Evolutionary conservation across 257 asterid genomes (phyloP).

Genomic region (Penstemon eatonii): DNA sequence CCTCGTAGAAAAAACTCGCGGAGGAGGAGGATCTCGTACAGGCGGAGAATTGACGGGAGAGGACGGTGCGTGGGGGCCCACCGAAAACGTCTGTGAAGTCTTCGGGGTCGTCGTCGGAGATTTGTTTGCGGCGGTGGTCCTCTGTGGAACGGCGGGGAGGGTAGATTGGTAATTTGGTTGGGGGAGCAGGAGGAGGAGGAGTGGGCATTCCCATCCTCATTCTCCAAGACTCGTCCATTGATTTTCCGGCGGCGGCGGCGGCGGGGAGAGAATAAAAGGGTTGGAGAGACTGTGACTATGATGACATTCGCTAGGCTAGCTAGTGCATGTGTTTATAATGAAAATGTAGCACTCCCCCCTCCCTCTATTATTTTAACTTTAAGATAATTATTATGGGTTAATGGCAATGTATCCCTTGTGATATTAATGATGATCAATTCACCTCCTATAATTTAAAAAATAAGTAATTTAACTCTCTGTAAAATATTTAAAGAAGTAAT

Average conservation of each 20-base stretch:
- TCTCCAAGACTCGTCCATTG: conserved; percentile 75
- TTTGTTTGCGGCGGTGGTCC: conserved; percentile 37
- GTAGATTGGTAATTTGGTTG: conserved; percentile 23
- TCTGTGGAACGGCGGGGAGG: conserved; percentile 48
- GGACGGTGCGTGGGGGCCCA: conserved; percentile 71
- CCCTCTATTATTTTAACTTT: too few relatives aligned
- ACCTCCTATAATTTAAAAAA: too few relatives aligned
- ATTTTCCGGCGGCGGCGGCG: conserved; percentile 28
- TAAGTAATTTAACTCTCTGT: too few relatives aligned
- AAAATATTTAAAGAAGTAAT: too few relatives aligned
- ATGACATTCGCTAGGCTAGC: conserved; percentile 16
- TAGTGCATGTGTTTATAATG: conserved; percentile 28
- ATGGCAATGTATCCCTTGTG: too few relatives aligned
- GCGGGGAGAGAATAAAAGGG: neutral
- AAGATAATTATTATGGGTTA: too few relatives aligned
- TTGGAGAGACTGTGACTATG: conserved; percentile 27
- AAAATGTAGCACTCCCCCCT: neutral
- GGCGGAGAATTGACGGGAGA: conserved; percentile 48
- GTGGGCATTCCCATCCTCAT: conserved; percentile 61
- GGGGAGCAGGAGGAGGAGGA: conserved; percentile 10
- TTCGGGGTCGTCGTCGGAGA: conserved; percentile 46
- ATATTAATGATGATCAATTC: too few relatives aligned
- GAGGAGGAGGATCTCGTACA: conserved; percentile 34
- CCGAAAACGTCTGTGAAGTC: conserved; percentile 83
- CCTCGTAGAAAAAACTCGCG: conserved; percentile 43